phyloP scores from a whole-genome alignment of 2,329 filamentous ascomycete species.

The Ceratocystis albifundus region DNA sequence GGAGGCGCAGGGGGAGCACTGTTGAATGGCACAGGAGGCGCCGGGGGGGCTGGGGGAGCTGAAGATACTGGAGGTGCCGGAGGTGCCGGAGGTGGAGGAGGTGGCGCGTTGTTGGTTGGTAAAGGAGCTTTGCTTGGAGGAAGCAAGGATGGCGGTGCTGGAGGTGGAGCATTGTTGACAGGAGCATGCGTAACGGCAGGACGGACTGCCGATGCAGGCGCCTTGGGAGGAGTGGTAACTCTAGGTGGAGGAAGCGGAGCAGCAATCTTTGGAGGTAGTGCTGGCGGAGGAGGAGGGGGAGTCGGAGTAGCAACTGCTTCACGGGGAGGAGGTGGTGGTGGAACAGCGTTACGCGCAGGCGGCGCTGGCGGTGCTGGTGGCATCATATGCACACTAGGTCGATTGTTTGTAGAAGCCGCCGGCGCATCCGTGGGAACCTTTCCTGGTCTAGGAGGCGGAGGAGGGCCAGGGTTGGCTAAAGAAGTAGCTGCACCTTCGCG shows the following conservation, averaged over 20 bases:
- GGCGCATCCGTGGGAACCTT: slow-evolving; percentile 16
- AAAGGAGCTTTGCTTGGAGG: neutral
- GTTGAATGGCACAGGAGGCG: slow-evolving; percentile 44
- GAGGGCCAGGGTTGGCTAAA: slow-evolving; percentile 21
- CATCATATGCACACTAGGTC: slow-evolving; percentile 18
- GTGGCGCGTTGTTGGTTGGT: slow-evolving; percentile 19
- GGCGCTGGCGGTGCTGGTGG: slow-evolving; percentile 20
- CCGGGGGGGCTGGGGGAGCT: slow-evolving; percentile 30
- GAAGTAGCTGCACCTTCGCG: slow-evolving; percentile 14
- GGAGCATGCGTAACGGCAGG: slow-evolving; percentile 10
- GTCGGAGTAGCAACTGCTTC: slow-evolving; percentile 26
- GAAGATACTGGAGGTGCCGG: slow-evolving; percentile 23
- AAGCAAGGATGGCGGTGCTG: slow-evolving; percentile 15
- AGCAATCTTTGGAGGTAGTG: slow-evolving; percentile 15
- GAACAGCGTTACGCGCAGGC: slow-evolving; percentile 18
- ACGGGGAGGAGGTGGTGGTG: slow-evolving; percentile 27
- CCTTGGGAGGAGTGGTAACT: slow-evolving; percentile 7
- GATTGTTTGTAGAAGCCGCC: slow-evolving; percentile 24
- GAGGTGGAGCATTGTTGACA: slow-evolving; percentile 20
- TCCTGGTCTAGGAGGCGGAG: slow-evolving; percentile 21
- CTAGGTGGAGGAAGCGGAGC: slow-evolving; percentile 19
- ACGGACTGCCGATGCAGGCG: slow-evolving; percentile 1
- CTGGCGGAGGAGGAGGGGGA: slow-evolving; percentile 31
- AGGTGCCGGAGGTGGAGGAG: slow-evolving; percentile 23
- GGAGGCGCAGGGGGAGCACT: slow-evolving; percentile 57